phyloP scores from a whole-genome alignment of 2,329 filamentous ascomycete species.

The Cryphonectria japonica region DNA sequence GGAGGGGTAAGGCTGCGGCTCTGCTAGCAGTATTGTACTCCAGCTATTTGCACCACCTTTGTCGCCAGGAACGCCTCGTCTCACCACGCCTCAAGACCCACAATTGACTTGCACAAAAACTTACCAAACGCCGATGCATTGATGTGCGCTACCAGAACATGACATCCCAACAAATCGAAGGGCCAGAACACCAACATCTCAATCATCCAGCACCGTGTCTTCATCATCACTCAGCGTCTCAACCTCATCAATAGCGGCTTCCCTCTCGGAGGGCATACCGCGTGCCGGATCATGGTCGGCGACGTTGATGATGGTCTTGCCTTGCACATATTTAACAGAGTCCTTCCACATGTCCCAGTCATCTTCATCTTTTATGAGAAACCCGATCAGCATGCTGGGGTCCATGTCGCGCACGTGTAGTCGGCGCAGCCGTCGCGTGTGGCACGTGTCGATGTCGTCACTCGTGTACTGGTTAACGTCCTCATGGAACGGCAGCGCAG shows the following conservation, averaged over 20 bases:
- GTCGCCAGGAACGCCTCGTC: neutral
- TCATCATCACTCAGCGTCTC: constrained; percentile 77
- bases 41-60: constrained; percentile 2
- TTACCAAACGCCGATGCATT: constrained; percentile 26
- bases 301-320: constrained; percentile 85
- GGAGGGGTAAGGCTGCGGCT: neutral
- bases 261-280: constrained; percentile 60
- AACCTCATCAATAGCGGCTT: constrained; percentile 84
- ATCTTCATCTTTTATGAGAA: constrained; percentile 78
- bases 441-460: constrained; percentile 81
- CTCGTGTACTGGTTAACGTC: constrained; percentile 62
- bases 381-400: constrained; percentile 95
- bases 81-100: constrained; percentile 6
- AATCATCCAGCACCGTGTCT: constrained; percentile 34
- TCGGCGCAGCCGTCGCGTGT: constrained; percentile 81
- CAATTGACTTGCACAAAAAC: neutral
- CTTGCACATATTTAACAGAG: constrained; percentile 73
- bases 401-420: constrained; percentile 93
- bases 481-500: constrained; percentile 68
- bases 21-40: neutral
- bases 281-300: constrained; percentile 69
- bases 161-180: constrained; percentile 9
- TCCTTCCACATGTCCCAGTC: constrained; percentile 86
- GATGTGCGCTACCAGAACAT: neutral
- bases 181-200: constrained; percentile 6